phyloP scores from a whole-genome alignment of 345 rosid species.

The Lepidium aucheri region DNA sequence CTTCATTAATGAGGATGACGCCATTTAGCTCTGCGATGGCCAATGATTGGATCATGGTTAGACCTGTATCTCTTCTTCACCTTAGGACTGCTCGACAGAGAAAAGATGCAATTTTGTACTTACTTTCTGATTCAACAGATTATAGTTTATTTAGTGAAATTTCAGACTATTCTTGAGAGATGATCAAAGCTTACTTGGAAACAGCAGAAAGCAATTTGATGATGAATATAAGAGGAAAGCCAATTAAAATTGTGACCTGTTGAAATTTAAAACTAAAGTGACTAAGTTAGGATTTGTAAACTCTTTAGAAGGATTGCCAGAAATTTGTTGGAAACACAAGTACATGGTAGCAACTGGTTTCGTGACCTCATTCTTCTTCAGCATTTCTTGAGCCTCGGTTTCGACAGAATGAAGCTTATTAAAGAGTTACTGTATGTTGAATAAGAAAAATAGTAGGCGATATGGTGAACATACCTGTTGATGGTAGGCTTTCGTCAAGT shows the following conservation, averaged over 20 bases:
- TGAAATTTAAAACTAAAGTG: neutral
- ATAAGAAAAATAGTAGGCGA: too few relatives aligned
- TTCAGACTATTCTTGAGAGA: too few relatives aligned
- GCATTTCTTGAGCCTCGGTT: slow-evolving; percentile 35
- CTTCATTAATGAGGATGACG: slow-evolving; percentile 7
- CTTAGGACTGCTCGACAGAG: slow-evolving; percentile 16
- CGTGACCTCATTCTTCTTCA: slow-evolving; percentile 34
- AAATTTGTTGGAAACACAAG: slow-evolving; percentile 12
- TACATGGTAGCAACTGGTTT: slow-evolving; percentile 37
- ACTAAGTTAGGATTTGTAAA: neutral
- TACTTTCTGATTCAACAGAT: neutral
- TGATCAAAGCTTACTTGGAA: too few relatives aligned
- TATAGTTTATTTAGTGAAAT: too few relatives aligned
- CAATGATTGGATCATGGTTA: slow-evolving; percentile 3
- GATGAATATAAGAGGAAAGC: too few relatives aligned
- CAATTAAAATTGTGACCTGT: too few relatives aligned
- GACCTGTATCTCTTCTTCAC: slow-evolving; percentile 6
- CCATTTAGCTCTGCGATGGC: slow-evolving; percentile 25
- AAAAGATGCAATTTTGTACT: neutral
- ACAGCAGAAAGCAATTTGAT: too few relatives aligned
- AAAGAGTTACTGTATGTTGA: neutral
- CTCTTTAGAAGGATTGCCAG: neutral
- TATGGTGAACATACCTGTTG: too few relatives aligned
- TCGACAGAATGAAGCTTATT: neutral
- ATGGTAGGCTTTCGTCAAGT: neutral